Evolutionary conservation across 495 filamentous ascomycete species (phyloP).

Genomic region (Penicillium roqueforti): DNA sequence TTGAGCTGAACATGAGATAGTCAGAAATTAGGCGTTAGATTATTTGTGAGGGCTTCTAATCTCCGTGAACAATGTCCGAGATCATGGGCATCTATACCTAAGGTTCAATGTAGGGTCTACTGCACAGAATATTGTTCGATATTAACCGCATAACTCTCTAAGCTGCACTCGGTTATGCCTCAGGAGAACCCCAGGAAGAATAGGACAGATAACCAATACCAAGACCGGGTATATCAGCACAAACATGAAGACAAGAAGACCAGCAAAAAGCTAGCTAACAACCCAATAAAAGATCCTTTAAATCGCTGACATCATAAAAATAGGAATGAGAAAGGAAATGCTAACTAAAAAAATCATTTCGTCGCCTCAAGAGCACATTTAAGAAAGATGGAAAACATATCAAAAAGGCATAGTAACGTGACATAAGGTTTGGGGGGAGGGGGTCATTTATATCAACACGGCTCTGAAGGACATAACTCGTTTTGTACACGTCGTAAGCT

Average conservation of each 20-base stretch:
- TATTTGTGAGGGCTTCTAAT: no score
- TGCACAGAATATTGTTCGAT: not conserved
- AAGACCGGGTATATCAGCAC: not conserved
- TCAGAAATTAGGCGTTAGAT: no score
- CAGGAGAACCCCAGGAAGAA: no score
- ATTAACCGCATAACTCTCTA: not conserved
- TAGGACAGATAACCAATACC: not conserved
- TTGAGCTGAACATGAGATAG: no score
- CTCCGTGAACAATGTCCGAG: no score
- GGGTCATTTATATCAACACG: conserved; percentile 10
- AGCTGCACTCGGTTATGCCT: not conserved
- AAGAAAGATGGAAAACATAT: conserved; percentile 2
- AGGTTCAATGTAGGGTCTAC: not conserved
- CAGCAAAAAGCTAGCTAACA: not conserved
- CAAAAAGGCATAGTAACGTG: conserved; percentile 9
- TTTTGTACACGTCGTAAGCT: conserved; percentile 11
- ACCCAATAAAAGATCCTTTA: conserved; percentile 2
- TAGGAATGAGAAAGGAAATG: not conserved
- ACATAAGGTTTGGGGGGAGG: no score
- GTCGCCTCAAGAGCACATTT: not conserved
- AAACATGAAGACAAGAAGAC: not conserved
- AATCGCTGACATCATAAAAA: conserved; percentile 1
- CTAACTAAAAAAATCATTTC: conserved; percentile 4
- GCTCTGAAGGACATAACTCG: conserved; percentile 6
- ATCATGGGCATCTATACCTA: not conserved